These are phyloP conservation scores for Apiosordaria backusii DNA, from an alignment of 495 filamentous ascomycete genomes.

Conservation along the genomic window DNA sequence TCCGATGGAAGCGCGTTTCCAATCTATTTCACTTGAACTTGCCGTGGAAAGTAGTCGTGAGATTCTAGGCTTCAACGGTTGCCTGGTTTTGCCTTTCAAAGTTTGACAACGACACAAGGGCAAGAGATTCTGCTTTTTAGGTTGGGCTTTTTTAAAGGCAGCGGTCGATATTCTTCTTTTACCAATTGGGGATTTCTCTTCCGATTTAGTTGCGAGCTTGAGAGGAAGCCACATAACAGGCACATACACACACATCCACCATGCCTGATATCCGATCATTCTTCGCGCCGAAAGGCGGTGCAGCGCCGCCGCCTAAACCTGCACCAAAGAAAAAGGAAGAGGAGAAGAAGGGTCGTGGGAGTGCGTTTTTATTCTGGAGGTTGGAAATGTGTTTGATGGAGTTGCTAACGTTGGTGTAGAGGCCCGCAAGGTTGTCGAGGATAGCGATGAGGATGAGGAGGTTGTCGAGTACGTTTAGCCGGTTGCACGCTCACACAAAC, in stretches of 20 bases:
- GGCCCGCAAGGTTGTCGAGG: constrained; percentile 68
- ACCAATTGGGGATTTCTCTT: not conserved
- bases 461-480: constrained; percentile 35
- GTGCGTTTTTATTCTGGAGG: constrained; percentile 27
- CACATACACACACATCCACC: constrained; percentile 5
- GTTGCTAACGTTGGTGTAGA: constrained; percentile 42
- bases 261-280: constrained; percentile 86
- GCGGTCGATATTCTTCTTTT: not conserved
- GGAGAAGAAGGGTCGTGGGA: constrained; percentile 42
- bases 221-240: no score
- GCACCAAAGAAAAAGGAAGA: constrained; percentile 46
- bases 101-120: not conserved
- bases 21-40: not conserved
- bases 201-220: no score
- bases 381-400: not conserved
- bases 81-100: not conserved
- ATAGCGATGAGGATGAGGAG: constrained; percentile 68
- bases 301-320: constrained; percentile 44
- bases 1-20: not conserved
- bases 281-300: constrained; percentile 62
- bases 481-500: not conserved
- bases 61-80: not conserved
- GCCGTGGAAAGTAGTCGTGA: not conserved
- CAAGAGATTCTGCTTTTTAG: not conserved
- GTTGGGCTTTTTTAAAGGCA: not conserved